A percentile compares a stretch with the other conserved stretches of the same genome.
These are phyloP conservation scores for Saccharomyces hybrid DNA, from an alignment of 1,139 yeast genomes.

Conservation along the genomic window DNA sequence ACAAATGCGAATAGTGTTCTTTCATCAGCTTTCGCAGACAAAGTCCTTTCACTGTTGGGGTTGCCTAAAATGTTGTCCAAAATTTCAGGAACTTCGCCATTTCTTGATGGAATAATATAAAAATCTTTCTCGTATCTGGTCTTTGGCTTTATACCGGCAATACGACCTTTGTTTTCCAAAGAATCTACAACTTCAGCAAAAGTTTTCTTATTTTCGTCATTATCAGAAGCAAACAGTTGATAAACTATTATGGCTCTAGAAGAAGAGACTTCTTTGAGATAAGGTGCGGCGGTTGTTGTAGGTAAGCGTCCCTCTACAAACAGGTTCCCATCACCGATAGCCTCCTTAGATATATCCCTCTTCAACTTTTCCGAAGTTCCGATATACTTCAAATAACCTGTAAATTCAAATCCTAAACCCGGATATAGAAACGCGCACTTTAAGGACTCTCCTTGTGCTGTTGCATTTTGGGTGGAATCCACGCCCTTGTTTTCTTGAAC, in stretches of 20 bases:
- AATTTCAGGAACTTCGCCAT: slow-evolving; percentile 9
- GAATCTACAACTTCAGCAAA: slow-evolving; percentile 16
- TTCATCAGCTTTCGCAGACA: slow-evolving; percentile 5
- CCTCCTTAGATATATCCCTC: slow-evolving; percentile 10
- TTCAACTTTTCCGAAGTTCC: slow-evolving; percentile 6
- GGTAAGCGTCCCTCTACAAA: slow-evolving; percentile 24
- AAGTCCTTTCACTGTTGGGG: neutral
- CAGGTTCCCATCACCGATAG: slow-evolving; percentile 19
- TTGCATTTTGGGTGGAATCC: neutral
- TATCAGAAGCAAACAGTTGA: slow-evolving; percentile 12
- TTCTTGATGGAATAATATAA: slow-evolving; percentile 17
- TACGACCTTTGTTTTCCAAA: slow-evolving; percentile 14
- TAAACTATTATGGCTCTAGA: slow-evolving; percentile 18
- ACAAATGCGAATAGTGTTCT: slow-evolving; percentile 14
- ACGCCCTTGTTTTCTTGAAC: too few species aligned
- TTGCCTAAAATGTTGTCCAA: neutral
- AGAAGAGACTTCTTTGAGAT: slow-evolving; percentile 18
- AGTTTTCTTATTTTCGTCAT: slow-evolving; percentile 6
- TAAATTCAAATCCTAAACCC: slow-evolving; percentile 1
- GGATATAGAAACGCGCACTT: slow-evolving; percentile 1
- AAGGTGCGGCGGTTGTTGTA: slow-evolving; percentile 17
- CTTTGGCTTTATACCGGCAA: slow-evolving; percentile 19
- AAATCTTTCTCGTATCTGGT: slow-evolving; percentile 20
- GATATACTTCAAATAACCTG: slow-evolving; percentile 1
- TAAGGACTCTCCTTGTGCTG: neutral